A percentile compares a stretch with the other conserved stretches of the same genome.
Conservation (phyloP, 768 basidiomycete genomes). For the Lactarius quietus region DNA sequence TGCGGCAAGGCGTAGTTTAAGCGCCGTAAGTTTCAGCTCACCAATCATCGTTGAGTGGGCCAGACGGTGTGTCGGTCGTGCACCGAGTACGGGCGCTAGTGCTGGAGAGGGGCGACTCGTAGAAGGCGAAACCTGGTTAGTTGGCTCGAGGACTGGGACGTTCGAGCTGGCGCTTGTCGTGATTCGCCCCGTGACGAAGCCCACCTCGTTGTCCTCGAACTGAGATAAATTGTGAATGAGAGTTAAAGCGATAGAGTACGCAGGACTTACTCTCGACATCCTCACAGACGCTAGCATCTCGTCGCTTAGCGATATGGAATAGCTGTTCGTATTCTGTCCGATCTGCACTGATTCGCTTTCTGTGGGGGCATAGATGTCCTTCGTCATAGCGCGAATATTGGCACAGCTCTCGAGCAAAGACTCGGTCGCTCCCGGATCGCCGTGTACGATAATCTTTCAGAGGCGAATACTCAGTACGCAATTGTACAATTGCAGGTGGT, state of each 20-base stretch:
- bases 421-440: constrained; percentile 59
- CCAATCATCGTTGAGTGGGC: constrained; percentile 96
- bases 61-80: constrained; percentile 61
- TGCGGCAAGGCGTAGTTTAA: constrained; percentile 75
- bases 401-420: constrained; percentile 77
- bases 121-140: constrained; percentile 29
- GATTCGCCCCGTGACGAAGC: constrained; percentile 87
- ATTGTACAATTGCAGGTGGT: neutral
- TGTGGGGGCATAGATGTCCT: constrained; percentile 80
- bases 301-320: constrained; percentile 92
- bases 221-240: constrained; percentile 33
- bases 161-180: constrained; percentile 81
- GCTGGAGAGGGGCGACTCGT: constrained; percentile 24
- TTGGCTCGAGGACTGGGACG: constrained; percentile 82
- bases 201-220: constrained; percentile 99
- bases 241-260: constrained; percentile 6
- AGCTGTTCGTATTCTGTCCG: constrained; percentile 93
- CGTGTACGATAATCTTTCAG: constrained; percentile 83
- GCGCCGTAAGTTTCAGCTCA: constrained; percentile 85
- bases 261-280: constrained; percentile 73
- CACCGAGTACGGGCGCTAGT: constrained; percentile 50
- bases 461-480: constrained; percentile 8
- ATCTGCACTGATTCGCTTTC: constrained; percentile 81
- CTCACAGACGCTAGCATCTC: constrained; percentile 72
- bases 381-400: constrained; percentile 85